Evolutionary conservation across 805 yeast species (phyloP), one percentile per base, ranked within the genome.

Genomic region (Tetrapisispora namnaoensis): DNA sequence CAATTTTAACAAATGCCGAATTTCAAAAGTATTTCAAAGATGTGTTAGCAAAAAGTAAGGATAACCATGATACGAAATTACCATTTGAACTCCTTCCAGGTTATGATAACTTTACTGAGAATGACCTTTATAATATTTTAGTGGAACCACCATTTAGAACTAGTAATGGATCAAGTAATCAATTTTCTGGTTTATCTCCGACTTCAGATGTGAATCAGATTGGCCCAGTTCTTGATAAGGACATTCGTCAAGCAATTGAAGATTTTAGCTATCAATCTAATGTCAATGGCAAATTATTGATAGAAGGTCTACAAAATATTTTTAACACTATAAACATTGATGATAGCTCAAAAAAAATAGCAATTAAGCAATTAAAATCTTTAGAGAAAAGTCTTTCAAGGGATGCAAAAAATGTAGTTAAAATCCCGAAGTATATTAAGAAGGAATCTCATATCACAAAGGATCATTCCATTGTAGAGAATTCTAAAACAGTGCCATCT

Each of bases 281-380:
- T 5, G 50, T 61, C 2, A 61, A 59, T 46, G 59, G 61, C 30
- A 60, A 63, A 32, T 49, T 55, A 16, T 49, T 65, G 13, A 42
- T 62, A 8, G 44, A 50, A 6, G 51, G 57, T 7, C 48, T 64
- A n/a, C 47, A 59, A n/a, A 58, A 56, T 21, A 55, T 63, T 13
- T 63, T 64, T 37, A 55, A 59, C 20, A 58, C 54, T 42, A 44
- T 63, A 22, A 60, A 64, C 18, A 57, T 64, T 44, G 62, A 60
- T 40, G 55, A 55, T 35, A 52, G 62, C 9, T 60, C 63, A 17
- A 56, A 57, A 38, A 58, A 55, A 35, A 52, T 46, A 37, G 58
- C 63, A 38, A 43, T 53, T 2, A 55, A 55, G 37, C 61, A 61
- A 47, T 46, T 64, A 38, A 52, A 54, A 6, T 45, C 55, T 20